Evolutionary conservation across 306 rosid species (phyloP).

Genomic region (Sophora flavescens): DNA sequence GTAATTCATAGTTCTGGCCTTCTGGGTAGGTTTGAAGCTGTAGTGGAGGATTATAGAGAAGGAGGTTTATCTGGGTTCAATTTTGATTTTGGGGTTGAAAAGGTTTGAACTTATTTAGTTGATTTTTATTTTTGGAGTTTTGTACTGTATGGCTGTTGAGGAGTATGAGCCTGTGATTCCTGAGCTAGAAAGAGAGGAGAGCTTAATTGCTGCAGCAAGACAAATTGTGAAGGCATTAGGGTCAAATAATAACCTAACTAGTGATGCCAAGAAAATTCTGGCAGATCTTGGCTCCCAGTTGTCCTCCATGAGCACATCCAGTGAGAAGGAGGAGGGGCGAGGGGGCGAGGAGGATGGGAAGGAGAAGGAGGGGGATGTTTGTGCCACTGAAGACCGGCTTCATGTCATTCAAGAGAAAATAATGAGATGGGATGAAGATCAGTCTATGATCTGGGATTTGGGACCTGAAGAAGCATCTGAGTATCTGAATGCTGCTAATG

Average conservation of each 20-base stretch:
- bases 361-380: slow-evolving; percentile 42
- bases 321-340: slow-evolving; percentile 52
- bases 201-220: slow-evolving; percentile 75
- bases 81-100: slow-evolving; percentile 39
- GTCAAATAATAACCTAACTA: slow-evolving; percentile 70
- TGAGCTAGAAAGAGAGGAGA: slow-evolving; percentile 73
- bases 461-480: slow-evolving; percentile 68
- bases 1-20: slow-evolving; percentile 29
- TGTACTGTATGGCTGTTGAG: slow-evolving; percentile 60
- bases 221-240: slow-evolving; percentile 73
- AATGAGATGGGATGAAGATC: slow-evolving; percentile 81
- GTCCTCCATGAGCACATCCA: slow-evolving; percentile 53
- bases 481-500: slow-evolving; percentile 70
- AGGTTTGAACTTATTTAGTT: slow-evolving; percentile 37
- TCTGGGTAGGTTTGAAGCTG: background rate
- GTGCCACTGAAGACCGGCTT: slow-evolving; percentile 57
- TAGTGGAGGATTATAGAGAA: slow-evolving; percentile 34
- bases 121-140: slow-evolving; percentile 32
- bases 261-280: slow-evolving; percentile 69
- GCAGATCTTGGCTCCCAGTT: slow-evolving; percentile 76
- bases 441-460: slow-evolving; percentile 80
- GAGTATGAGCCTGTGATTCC: slow-evolving; percentile 60
- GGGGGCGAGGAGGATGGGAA: slow-evolving; percentile 27
- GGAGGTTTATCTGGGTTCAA: slow-evolving; percentile 14
- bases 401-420: slow-evolving; percentile 65